These are phyloP conservation scores for Acanthamoeba lenticulata DNA, from an alignment of 208 protist species.

Conservation along the genomic window DNA sequence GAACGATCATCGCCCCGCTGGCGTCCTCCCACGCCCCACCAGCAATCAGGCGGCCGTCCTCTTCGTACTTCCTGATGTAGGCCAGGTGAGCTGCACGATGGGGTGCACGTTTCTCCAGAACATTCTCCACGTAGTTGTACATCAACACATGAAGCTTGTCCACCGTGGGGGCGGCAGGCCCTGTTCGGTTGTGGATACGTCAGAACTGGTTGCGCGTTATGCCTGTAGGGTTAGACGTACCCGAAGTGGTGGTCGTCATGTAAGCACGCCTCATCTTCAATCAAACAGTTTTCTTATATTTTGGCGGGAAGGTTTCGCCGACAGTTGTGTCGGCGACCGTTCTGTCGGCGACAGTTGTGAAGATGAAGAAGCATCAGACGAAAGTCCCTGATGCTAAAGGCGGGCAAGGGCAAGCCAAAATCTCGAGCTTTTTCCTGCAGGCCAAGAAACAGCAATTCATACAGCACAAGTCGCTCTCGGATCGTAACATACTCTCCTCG, in stretches of 20 bases:
- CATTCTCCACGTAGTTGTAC: slow-evolving; percentile 6
- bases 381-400: background rate
- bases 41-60: background rate
- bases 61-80: background rate
- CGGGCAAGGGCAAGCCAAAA: background rate
- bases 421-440: slow-evolving; percentile 5
- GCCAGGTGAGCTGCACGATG: background rate
- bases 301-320: too few species aligned
- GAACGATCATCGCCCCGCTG: background rate
- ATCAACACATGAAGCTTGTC: slow-evolving; percentile 20
- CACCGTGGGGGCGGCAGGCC: background rate
- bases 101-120: background rate
- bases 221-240: too few species aligned
- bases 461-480: background rate
- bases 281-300: too few species aligned
- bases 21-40: slow-evolving; percentile 44
- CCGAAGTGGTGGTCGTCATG: too few species aligned
- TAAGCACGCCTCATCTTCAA: too few species aligned
- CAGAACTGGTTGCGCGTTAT: too few species aligned
- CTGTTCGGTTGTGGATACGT: too few species aligned
- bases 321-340: too few species aligned
- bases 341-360: too few species aligned
- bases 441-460: background rate
- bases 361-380: background rate
- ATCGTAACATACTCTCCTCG: background rate